A percentile compares a stretch with the other conserved stretches of the same genome.
Evolutionary conservation across 1,139 yeast genomes (phyloP).

Genomic region (Kodamaea plutei): DNA sequence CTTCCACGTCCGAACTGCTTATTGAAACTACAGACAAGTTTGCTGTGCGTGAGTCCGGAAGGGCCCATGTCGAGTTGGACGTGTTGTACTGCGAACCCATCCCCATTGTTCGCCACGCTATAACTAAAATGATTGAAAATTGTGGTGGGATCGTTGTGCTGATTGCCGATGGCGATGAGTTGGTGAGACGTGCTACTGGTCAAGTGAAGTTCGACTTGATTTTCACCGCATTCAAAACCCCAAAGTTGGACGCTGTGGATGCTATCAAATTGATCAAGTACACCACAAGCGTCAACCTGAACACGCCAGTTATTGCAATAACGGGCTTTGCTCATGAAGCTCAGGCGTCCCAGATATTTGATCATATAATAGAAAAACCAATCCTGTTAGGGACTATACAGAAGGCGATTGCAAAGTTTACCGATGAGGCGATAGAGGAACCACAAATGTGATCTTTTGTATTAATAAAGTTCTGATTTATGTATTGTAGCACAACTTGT

Average conservation of each 20-base stretch:
- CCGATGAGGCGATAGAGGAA: constrained; percentile 29
- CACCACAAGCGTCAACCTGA: constrained; percentile 71
- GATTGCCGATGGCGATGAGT: constrained; percentile 76
- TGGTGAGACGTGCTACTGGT: constrained; percentile 77
- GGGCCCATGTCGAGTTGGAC: constrained; percentile 39
- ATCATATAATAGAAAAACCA: constrained; percentile 75
- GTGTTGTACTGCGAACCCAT: constrained; percentile 83
- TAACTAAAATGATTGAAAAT: constrained; percentile 59
- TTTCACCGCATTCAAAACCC: constrained; percentile 67
- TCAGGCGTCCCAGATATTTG: constrained; percentile 51
- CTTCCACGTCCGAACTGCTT: constrained; percentile 8
- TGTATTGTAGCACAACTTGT: too few relatives aligned
- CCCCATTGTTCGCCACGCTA: constrained; percentile 72
- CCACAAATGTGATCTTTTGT: neutral
- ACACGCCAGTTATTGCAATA: constrained; percentile 74
- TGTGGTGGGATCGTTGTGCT: constrained; percentile 81
- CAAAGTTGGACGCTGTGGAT: constrained; percentile 67
- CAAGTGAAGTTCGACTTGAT: constrained; percentile 82
- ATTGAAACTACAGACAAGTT: neutral
- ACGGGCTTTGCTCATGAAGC: constrained; percentile 77
- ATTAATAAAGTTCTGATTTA: neutral
- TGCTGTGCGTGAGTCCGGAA: neutral
- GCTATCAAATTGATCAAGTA: constrained; percentile 73
- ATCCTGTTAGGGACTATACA: constrained; percentile 36
- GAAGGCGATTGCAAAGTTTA: constrained; percentile 19